Evolutionary conservation across 2,329 filamentous ascomycete genomes (phyloP), one percentile per base, ranked within the genome.

Genomic region (Neocatenulostroma microsporum): DNA sequence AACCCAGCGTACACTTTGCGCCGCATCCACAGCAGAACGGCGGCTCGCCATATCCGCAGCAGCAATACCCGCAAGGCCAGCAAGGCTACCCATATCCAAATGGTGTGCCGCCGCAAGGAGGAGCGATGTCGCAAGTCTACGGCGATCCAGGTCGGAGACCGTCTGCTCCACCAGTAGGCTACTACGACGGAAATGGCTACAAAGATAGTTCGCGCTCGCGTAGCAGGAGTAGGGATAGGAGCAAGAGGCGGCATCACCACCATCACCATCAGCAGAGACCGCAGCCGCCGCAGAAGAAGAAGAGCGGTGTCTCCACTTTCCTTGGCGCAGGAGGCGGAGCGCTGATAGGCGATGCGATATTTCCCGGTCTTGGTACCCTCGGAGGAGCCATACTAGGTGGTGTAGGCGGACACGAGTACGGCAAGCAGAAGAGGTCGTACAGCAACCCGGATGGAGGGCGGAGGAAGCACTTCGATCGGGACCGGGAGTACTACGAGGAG

Each of bases 271-370:
- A 39, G 12, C 29, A 45, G 23, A 40, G 39, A 21, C 36, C 42
- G 13, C 34, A 40, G 34, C 34, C 18, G 24, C 12, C 15, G 10
- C 36, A 37, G 29, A 51, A 51, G 38, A 54, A 52, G 35, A 41
- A 40, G 4, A 48, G 39, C 10, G 45, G 50, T 8, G 47, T 51
- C 7, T 46, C 64, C 21, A 66, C 64, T 0, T 68, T 68, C 34
- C 47, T 68, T 0, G 65, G 65, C 30, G 65, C 64, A 0, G 63
- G 64, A 8, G 64, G 58, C 3, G 65, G 65, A 10, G 64, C 62
- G 4, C 39, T 68, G 2, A 54, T 68, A 2, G 65, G 65, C 2
- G 65, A 68, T 42, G 53, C 51, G 11, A 62, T 68, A 8, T 65
- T 68, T 27, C 65, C 64, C 3, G 64, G 64, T 1, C 39, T 67